Evolutionary conservation across 768 basidiomycete genomes (phyloP), one percentile per base, ranked within the genome.

Genomic region (Auriculariales sp.): DNA sequence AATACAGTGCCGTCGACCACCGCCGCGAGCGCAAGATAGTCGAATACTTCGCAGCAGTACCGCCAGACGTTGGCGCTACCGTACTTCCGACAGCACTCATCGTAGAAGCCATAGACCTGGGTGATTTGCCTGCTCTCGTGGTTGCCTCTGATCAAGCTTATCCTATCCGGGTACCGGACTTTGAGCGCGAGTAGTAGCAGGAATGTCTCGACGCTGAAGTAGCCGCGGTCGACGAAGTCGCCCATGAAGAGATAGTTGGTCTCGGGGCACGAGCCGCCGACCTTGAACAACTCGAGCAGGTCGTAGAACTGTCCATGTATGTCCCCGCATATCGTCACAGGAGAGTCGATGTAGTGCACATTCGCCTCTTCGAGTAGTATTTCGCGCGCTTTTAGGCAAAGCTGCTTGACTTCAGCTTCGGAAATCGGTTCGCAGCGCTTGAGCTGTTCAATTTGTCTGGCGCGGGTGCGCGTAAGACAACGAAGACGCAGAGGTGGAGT

Each of bases 201-300:
- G 63, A 97, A 94, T 0, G 94, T 97, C 62, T 98, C 94, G 52
- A 97, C 90, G 62, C 80, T 83, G 72, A 95, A 97, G 69, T 91
- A 95, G 28, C 94, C 94, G 49, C 94, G 81, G 67, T 98, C 94
- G 56, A 97, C 94, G 62, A 97, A 98, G 68, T 97, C 94, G 54
- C 93, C 85, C 87, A 95, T 94, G 77, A 95, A 94, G 47, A 95
- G 79, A 65, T 95, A 95, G 63, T 88, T 91, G 4, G 91, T 93
- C 31, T 88, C 80, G 52, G 92, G 92, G 64, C 91, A 94, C 57
- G 81, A 80, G 6, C 91, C 90, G 30, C 92, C 92, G 28, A 93
- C 79, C 62, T 81, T 82, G 75, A 95, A 94, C 52, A 99, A 25
- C 22, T 44, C 39, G 7, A 44, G 39, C 47, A 73, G 57, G 49